A percentile compares a stretch with the other conserved stretches of the same genome.
phyloP scores from a whole-genome alignment of 2,329 filamentous ascomycete species.

The Aspergillus sp. region DNA sequence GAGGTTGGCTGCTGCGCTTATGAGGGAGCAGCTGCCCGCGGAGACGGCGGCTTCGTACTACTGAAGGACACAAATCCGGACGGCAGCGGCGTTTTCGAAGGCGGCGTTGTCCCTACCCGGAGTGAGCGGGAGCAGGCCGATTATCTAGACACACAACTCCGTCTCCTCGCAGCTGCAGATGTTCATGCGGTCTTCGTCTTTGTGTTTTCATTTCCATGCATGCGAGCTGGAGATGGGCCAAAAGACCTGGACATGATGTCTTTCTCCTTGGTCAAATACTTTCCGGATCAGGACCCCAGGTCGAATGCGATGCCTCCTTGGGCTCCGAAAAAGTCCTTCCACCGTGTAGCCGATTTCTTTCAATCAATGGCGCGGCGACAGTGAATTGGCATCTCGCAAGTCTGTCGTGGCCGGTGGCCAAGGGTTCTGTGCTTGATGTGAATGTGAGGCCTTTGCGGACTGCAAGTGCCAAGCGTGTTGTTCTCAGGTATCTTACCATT shows the following conservation, averaged over 20 bases:
- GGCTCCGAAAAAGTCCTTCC: conserved; percentile 12
- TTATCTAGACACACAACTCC: conserved; percentile 11
- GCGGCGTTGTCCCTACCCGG: conserved; percentile 11
- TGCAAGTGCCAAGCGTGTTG: too few species aligned
- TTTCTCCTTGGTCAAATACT: conserved; percentile 14
- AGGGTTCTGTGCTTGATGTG: too few species aligned
- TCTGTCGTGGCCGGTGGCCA: too few species aligned
- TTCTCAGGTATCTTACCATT: too few species aligned
- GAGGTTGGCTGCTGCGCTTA: conserved; percentile 17
- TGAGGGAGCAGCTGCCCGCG: conserved; percentile 10
- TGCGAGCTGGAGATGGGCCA: conserved; percentile 6
- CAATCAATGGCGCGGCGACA: neutral
- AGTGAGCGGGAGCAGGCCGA: conserved; percentile 14
- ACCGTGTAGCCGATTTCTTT: conserved; percentile 1
- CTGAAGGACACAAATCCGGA: conserved; percentile 13
- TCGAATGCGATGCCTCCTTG: conserved; percentile 10
- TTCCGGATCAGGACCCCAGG: conserved; percentile 5
- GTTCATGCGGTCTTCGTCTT: conserved; percentile 12
- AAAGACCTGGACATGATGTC: conserved; percentile 13
- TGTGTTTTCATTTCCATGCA: conserved; percentile 13
- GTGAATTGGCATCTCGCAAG: too few species aligned
- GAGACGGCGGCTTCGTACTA: conserved; percentile 12
- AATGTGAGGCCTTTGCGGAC: too few species aligned
- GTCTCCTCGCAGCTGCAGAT: conserved; percentile 5
- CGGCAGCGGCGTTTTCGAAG: conserved; percentile 12